Conservation (phyloP, 805 yeast species). For the Metschnikowia sp. region DNA sequence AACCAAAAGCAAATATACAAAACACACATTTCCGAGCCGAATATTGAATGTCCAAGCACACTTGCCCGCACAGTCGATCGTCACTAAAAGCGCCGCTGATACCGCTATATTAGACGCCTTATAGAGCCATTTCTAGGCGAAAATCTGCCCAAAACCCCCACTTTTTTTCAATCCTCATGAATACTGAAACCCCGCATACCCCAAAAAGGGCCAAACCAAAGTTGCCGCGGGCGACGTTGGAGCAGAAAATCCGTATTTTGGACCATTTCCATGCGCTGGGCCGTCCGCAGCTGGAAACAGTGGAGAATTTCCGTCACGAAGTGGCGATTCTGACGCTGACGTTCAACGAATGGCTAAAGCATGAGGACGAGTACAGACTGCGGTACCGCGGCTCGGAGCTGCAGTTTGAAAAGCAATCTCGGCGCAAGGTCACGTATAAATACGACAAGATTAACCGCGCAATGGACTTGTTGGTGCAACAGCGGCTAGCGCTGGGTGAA, state of each 20-base stretch:
- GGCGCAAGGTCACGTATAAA: slow-evolving; percentile 42
- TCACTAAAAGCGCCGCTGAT: too few species aligned
- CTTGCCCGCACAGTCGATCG: too few species aligned
- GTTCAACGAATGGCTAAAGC: slow-evolving; percentile 59
- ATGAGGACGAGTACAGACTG: slow-evolving; percentile 48
- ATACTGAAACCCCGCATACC: background rate
- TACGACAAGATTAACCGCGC: slow-evolving; percentile 57
- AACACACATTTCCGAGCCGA: too few species aligned
- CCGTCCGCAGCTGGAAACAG: slow-evolving; percentile 57
- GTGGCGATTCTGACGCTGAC: slow-evolving; percentile 58
- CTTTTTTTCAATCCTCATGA: too few species aligned
- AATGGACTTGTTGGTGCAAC: slow-evolving; percentile 53
- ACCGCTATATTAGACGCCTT: too few species aligned
- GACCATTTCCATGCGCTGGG: slow-evolving; percentile 47
- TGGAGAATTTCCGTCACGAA: slow-evolving; percentile 47
- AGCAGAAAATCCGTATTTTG: slow-evolving; percentile 54
- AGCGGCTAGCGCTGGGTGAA: slow-evolving; percentile 39
- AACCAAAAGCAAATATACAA: too few species aligned
- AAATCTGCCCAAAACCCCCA: too few species aligned
- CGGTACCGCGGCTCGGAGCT: slow-evolving; percentile 36
- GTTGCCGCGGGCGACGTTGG: slow-evolving; percentile 53
- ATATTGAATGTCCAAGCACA: too few species aligned
- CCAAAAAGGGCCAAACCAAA: background rate
- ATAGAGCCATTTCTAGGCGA: too few species aligned
- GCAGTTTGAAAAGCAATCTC: slow-evolving; percentile 32